A percentile compares a stretch with the other conserved stretches of the same genome.
These are phyloP conservation scores for Letharia columbiana DNA, from an alignment of 495 filamentous ascomycete species.

Conservation along the genomic window DNA sequence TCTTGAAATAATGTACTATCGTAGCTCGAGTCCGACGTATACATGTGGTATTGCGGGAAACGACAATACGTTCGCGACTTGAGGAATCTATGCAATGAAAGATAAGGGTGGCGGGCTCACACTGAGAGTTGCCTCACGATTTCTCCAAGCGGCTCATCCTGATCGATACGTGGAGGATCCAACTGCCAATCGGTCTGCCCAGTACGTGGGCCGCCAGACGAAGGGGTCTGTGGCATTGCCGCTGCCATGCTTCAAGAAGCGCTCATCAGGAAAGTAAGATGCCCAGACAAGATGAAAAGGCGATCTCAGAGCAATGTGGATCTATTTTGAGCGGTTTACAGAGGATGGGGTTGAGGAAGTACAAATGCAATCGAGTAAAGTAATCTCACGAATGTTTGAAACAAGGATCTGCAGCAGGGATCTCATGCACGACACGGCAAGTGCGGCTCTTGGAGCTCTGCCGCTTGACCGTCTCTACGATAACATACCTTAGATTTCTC, in stretches of 20 bases:
- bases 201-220: not conserved
- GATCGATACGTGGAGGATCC: constrained; percentile 49
- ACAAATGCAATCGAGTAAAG: too few relatives aligned
- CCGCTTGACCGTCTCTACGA: too few relatives aligned
- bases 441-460: not conserved
- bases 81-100: not conserved
- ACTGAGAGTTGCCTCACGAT: constrained; percentile 61
- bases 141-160: constrained; percentile 54
- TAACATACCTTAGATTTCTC: too few relatives aligned
- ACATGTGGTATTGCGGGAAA: not conserved
- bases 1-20: too few relatives aligned
- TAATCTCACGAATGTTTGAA: not conserved
- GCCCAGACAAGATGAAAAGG: not conserved
- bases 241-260: not conserved
- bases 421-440: not conserved
- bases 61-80: not conserved
- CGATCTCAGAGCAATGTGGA: not conserved
- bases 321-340: not conserved
- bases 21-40: not conserved
- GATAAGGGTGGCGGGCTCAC: constrained; percentile 34
- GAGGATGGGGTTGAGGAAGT: not conserved
- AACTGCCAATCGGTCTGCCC: not conserved
- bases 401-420: constrained; percentile 6
- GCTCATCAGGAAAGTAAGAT: not conserved
- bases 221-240: constrained; percentile 10